Evolutionary conservation across 495 filamentous ascomycete genomes (phyloP).

Genomic region (Glarea lozoyensis): DNA sequence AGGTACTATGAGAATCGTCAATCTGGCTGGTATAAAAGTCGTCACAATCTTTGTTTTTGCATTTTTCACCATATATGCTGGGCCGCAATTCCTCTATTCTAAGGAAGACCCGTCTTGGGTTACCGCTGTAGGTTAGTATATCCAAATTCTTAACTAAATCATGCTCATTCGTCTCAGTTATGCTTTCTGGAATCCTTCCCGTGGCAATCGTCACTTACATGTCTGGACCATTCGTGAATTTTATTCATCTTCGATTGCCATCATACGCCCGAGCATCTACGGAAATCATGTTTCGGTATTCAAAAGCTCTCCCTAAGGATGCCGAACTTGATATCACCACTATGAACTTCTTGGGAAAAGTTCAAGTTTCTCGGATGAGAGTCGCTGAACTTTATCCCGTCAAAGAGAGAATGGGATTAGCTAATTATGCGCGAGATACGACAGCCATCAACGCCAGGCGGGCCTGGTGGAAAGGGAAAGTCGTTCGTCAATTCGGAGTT

Average conservation of each 20-base stretch:
- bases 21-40: constrained; percentile 59
- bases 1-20: constrained; percentile 54
- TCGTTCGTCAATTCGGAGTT: constrained; percentile 16
- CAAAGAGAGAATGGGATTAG: constrained; percentile 34
- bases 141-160: not conserved
- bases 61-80: constrained; percentile 50
- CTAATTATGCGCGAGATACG: constrained; percentile 39
- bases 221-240: constrained; percentile 62
- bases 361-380: constrained; percentile 35
- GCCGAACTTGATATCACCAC: constrained; percentile 62
- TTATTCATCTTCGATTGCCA: constrained; percentile 61
- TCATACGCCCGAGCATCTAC: constrained; percentile 58
- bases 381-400: constrained; percentile 40
- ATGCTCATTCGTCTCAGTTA: constrained; percentile 30
- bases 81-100: constrained; percentile 45
- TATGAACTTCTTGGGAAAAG: constrained; percentile 55
- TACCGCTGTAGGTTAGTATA: constrained; percentile 35
- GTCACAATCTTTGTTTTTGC: constrained; percentile 62
- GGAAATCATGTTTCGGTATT: constrained; percentile 58
- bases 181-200: constrained; percentile 52
- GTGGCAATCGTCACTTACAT: constrained; percentile 57
- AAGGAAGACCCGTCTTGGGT: constrained; percentile 28
- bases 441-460: constrained; percentile 13
- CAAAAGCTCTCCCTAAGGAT: constrained; percentile 48
- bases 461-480: constrained; percentile 24